These are phyloP conservation scores for Rickenella mellea DNA, from an alignment of 768 basidiomycete genomes.

Conservation along the genomic window DNA sequence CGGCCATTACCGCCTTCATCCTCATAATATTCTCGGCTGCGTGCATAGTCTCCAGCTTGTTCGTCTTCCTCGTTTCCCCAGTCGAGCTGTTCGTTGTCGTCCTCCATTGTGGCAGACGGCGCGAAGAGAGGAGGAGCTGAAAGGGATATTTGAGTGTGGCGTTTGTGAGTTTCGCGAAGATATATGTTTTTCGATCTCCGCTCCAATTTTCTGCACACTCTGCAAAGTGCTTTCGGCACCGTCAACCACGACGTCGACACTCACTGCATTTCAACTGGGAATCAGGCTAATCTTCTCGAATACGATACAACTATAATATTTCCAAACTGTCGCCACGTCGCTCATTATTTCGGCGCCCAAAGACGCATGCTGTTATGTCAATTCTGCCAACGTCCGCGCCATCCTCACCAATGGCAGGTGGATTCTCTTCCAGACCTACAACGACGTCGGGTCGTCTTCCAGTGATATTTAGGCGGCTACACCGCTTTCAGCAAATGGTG, in stretches of 20 bases:
- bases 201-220: no score
- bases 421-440: conserved; percentile 13
- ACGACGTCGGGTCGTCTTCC: conserved; percentile 52
- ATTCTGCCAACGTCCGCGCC: conserved; percentile 22
- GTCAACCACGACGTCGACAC: neutral
- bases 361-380: conserved; percentile 18
- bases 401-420: neutral
- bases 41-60: conserved; percentile 30
- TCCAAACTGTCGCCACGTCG: conserved; percentile 11
- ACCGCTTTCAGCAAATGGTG: conserved; percentile 85
- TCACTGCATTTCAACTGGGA: conserved; percentile 1
- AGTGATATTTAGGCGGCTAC: conserved; percentile 69
- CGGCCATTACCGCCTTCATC: conserved; percentile 14
- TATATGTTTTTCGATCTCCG: no score
- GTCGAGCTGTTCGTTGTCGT: conserved; percentile 62
- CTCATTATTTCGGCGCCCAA: conserved; percentile 9
- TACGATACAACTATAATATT: no score
- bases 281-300: neutral
- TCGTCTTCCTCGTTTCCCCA: conserved; percentile 53
- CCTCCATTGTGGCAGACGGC: conserved; percentile 37
- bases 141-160: conserved; percentile 11
- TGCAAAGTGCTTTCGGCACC: neutral
- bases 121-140: conserved; percentile 5
- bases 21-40: conserved; percentile 35
- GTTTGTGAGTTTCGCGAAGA: conserved; percentile 9